Percentiles rank a stretch among this genome's conserved stretches.
These are phyloP conservation scores for Blastocladiella emersonii DNA, from an alignment of 371 early-diverging fungal genomes.

Conservation along the genomic window DNA sequence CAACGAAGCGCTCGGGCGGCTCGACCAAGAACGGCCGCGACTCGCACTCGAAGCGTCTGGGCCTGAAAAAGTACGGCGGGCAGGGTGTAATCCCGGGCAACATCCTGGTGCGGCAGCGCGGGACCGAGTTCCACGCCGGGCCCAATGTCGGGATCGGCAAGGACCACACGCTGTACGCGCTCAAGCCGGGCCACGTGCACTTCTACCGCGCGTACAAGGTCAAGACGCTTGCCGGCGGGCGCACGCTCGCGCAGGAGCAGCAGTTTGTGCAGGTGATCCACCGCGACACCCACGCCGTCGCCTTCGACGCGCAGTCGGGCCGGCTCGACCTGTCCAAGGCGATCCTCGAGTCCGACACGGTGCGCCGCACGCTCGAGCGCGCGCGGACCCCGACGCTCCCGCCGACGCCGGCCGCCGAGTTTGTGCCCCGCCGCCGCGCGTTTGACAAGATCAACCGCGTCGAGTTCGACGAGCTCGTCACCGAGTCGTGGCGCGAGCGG, in stretches of 20 bases:
- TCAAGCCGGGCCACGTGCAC: conserved; percentile 68
- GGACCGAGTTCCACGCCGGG: conserved; percentile 80
- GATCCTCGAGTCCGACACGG: conserved; percentile 1
- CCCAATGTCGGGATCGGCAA: conserved; percentile 79
- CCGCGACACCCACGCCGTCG: not conserved
- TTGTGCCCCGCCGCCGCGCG: not conserved
- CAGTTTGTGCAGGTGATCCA: not conserved
- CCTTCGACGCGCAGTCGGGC: not conserved
- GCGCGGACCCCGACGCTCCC: not conserved
- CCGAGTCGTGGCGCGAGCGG: not conserved
- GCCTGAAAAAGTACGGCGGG: conserved; percentile 79
- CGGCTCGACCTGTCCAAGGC: not conserved
- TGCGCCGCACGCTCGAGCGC: not conserved
- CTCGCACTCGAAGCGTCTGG: conserved; percentile 84
- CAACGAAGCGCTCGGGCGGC: conserved; percentile 85
- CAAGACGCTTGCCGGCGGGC: not conserved
- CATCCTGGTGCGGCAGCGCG: conserved; percentile 85
- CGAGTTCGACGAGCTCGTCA: conserved; percentile 1
- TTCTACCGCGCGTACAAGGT: conserved; percentile 33
- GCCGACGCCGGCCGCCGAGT: not conserved
- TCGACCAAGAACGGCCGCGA: conserved; percentile 84
- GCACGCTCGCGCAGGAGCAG: not conserved
- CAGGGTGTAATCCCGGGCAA: conserved; percentile 71
- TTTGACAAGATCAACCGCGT: conserved; percentile 1
- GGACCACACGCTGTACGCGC: conserved; percentile 81